phyloP scores from a whole-genome alignment of 2,329 filamentous ascomycete species.

The Capronia americana region DNA sequence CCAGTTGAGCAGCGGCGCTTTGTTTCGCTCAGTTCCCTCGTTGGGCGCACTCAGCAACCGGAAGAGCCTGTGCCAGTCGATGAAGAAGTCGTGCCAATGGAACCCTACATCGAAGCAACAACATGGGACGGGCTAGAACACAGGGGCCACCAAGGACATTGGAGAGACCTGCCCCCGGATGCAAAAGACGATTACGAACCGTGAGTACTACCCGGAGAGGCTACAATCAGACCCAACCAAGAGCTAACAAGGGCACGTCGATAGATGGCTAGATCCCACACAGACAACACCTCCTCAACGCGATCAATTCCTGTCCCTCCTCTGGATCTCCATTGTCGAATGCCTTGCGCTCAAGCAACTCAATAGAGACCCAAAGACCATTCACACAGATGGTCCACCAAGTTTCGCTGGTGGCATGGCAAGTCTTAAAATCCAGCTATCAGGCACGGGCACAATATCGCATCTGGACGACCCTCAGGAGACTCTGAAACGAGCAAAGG shows the following conservation, averaged over 20 bases:
- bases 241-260: constrained; percentile 46
- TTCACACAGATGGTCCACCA: constrained; percentile 8
- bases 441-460: constrained; percentile 20
- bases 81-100: constrained; percentile 1
- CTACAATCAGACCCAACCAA: constrained; percentile 42
- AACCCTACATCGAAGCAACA: constrained; percentile 26
- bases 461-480: constrained; percentile 23
- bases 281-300: constrained; percentile 36
- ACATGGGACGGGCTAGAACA: constrained; percentile 61
- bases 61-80: neutral
- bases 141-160: constrained; percentile 59
- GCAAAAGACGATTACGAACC: constrained; percentile 49
- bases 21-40: constrained; percentile 1
- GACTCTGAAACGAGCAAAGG: constrained; percentile 10
- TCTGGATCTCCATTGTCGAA: constrained; percentile 30
- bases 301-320: constrained; percentile 35
- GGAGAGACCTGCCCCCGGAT: constrained; percentile 47
- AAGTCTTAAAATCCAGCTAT: constrained; percentile 20
- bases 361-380: neutral
- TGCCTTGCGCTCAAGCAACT: constrained; percentile 19
- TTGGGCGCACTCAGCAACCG: neutral
- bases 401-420: constrained; percentile 15
- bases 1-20: neutral
- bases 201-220: constrained; percentile 44
- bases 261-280: constrained; percentile 49